Evolutionary conservation across 306 rosid species (phyloP), one percentile per base, ranked within the genome.

Genomic region (Sicyos baderoa): DNA sequence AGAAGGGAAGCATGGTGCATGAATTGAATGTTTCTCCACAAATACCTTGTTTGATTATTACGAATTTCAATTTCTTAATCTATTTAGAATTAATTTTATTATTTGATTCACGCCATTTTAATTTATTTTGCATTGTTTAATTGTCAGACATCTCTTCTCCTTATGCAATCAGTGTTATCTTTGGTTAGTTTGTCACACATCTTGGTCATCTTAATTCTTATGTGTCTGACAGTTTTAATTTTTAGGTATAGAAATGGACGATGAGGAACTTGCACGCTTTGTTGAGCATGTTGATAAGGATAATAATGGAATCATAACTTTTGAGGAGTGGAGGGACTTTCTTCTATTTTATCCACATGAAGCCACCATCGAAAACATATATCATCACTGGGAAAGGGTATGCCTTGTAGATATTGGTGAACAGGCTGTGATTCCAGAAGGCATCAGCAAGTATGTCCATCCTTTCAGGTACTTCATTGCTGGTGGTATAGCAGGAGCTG

Each of bases 291-390:
- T 92, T 75, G 98, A 92, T 68, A 92, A 89, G 86, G 98, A 92
- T 76, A 86, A 84, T 68, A 89, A 92, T 74, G 98, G 98, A 21
- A 89, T 89, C 55, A 92, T 92, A 74, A 89, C 98, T 58, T 92
- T 92, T 74, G 96, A 87, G 80, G 98, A 92, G 68, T 92, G 98
- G 98, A 82, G 98, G 72, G 98, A 92, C 77, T 92, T 92, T 89
- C 89, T 92, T 67, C 80, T 92, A 60, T 90, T 92, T 68, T 92
- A 87, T 75, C 98, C 98, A 47, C 98, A 89, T 44, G 96, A 92
- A 73, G 97, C 95, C 60, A 92, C 97, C 53, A 89, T 92, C 45
- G 97, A 87, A 84, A 92, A 92, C 81, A 92, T 92, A 77, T 92
- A 92, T 85, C 96, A 92, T 59, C 88, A 92, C 76, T 84, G 86